Base-by-base conservation (phyloP, 2,329 filamentous ascomycete species). In the Ceratocystis papillata region DNA sequence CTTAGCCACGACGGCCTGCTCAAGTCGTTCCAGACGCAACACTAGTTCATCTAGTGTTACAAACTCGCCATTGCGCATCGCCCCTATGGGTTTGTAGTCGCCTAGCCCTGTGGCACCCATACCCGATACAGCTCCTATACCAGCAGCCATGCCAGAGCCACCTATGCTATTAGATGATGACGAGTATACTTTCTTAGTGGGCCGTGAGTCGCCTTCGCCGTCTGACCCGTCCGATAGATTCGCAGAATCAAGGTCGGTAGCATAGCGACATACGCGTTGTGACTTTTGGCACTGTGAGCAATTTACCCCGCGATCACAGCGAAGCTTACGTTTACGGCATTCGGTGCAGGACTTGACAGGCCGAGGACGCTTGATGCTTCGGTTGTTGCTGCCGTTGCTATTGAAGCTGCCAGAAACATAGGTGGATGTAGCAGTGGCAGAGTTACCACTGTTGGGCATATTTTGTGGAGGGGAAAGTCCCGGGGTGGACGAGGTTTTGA, bases 281-380 rank as follows among this genome's bases (percentile, higher is more conserved):
- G 80, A 81, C 71, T 81, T 83, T 63, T 81, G 79, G 71, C 82
- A 85, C 71, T 84, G 81, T 5, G 80, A 80, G 70, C 82, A 85
- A 3, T 81, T 81, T 55, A 77, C 75, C n/a, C 78, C 75, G 57
- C 82, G 78, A 71, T 84, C 81, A 72, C 82, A 85, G 67, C 78
- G 77, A 4, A 83, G 73, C 72, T 83, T 84, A 70, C 82, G 77
- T 71, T 83, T 83, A 65, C 82, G 77, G 70, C 82, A 83, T 70
- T 81, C 79, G 67, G 79, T 79, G 71, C 81, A 83, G 2, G 80
- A 82, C 71, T 83, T 83, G 68, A 82, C 81, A 2, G 81, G 81
- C 6, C 81, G 74, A 1, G 80, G 79, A 41, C 81, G 76, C 71
- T 82, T 82, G 63, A 82, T 80, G 69, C 79, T 80, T 62, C 78